Evolutionary conservation across 148 eudicot genomes (phyloP).

Genomic region (Nepenthes mirabilis): DNA sequence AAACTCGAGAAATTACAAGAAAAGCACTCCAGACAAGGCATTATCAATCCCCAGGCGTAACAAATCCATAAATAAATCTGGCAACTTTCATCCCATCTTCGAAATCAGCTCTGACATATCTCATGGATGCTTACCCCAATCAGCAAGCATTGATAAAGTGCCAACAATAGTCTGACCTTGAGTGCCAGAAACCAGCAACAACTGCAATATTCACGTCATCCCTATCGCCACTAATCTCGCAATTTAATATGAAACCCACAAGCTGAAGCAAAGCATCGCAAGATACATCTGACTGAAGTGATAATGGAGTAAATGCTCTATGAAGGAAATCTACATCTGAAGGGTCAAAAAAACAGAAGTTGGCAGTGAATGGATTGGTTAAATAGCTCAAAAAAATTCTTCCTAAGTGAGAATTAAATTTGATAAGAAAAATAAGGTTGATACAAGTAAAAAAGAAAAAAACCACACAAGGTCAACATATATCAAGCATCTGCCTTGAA

Average conservation of each 20-base stretch:
- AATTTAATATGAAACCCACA: conserved; percentile 21
- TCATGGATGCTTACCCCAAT: conserved; percentile 5
- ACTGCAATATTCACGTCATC: conserved; percentile 14
- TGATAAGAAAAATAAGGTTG: no score
- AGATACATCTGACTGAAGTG: conserved; percentile 17
- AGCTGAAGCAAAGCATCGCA: conserved; percentile 28
- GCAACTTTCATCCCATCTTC: conserved; percentile 4
- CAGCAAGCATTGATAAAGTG: conserved; percentile 5
- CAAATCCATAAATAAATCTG: neutral
- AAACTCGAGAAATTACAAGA: neutral
- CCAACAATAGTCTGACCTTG: conserved; percentile 1
- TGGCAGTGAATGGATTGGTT: no score
- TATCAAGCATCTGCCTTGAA: no score
- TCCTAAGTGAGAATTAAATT: no score
- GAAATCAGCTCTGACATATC: conserved; percentile 4
- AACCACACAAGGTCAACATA: no score
- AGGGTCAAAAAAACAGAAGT: no score
- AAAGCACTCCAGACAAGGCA: neutral
- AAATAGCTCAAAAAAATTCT: no score
- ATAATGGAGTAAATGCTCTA: neutral
- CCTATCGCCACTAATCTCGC: conserved; percentile 30
- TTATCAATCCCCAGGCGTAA: neutral
- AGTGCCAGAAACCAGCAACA: neutral
- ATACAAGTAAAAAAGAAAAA: no score
- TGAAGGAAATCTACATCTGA: neutral